Base-by-base conservation (phyloP, 2,329 filamentous ascomycete genomes). In the Ophiostoma ips region DNA sequence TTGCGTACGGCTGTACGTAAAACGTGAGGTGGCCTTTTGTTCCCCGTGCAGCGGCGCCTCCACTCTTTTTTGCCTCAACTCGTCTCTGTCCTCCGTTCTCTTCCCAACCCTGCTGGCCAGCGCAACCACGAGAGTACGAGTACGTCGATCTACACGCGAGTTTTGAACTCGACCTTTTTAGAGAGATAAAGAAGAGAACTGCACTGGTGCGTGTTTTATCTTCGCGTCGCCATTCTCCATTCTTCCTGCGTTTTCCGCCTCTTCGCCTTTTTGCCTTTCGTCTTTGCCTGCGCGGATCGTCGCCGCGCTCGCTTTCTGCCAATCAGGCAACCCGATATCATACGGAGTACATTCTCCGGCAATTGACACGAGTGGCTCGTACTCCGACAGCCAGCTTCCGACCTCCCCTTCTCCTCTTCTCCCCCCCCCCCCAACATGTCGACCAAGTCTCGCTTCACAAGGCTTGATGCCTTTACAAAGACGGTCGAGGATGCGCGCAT, bases 381-480 rank as follows among this genome's bases (percentile, higher is more conserved):
- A n/a, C n/a, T n/a, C n/a, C n/a, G n/a, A 31, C 30, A 31, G 11
- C 38, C 21, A 28, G 38, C 19, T 28, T 30, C 21, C n/a, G 5
- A n/a, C n/a, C n/a, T n/a, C n/a, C n/a, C n/a, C 21, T 13, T 24
- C 13, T n/a, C 38, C 12, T 2, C 36, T 8, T 3, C 31, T 34
- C 38, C 15, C 8, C 18, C 21, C 9, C 3, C 10, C 28, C 11
- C 12, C 30, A 21, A 13, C 46, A 96, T 96, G 92, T 74, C 89
- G 57, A 71, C 83, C 62, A 95, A 94, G 73, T 94, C 87, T 59
- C 83, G 92, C 66, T 95, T 98, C 65, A 95, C 86, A 53, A 83
- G 84, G 77, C 86, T 98, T 56, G 92, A 98, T 68, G 92, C 92
- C 75, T 98, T 98, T 66, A 95, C 90, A 48, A 98, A 98, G 71